phyloP scores from a whole-genome alignment of 2,329 filamentous ascomycete genomes.

The Clonostachys rhizophaga region DNA sequence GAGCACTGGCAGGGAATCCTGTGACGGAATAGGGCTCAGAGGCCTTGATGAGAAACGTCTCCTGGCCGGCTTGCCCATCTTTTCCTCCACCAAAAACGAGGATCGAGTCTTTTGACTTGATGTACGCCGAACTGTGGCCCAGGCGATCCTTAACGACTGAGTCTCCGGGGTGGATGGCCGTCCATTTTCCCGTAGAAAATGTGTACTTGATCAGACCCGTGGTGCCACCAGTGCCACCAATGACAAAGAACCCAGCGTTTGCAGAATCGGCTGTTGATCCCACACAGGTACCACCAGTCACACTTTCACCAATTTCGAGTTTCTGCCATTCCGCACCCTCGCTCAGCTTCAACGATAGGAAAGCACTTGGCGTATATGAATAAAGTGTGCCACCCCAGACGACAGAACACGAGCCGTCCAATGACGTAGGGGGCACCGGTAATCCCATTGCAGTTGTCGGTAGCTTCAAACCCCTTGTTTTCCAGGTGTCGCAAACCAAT shows the following conservation, averaged over 20 bases:
- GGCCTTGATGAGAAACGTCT: constrained; percentile 72
- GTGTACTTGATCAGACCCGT: constrained; percentile 67
- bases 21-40: constrained; percentile 58
- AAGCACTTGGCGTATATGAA: constrained; percentile 70
- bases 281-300: constrained; percentile 75
- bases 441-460: constrained; percentile 52
- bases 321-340: constrained; percentile 68
- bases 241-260: constrained; percentile 67
- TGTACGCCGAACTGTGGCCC: constrained; percentile 72
- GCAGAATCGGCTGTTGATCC: constrained; percentile 56
- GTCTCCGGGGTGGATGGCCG: constrained; percentile 32
- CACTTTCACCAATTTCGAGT: constrained; percentile 60
- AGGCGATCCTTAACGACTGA: constrained; percentile 62
- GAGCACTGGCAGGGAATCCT: constrained; percentile 53
- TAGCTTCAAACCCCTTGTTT: not conserved
- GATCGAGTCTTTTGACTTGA: constrained; percentile 66
- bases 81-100: constrained; percentile 77
- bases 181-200: constrained; percentile 49
- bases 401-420: constrained; percentile 77
- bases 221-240: constrained; percentile 63
- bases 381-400: constrained; percentile 81
- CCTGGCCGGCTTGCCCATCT: constrained; percentile 57
- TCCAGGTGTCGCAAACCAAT: too few species aligned
- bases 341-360: constrained; percentile 68
- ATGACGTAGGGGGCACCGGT: constrained; percentile 63